These are phyloP conservation scores for Canariomyces notabilis DNA, from an alignment of 2,329 filamentous ascomycete species.

Conservation along the genomic window DNA sequence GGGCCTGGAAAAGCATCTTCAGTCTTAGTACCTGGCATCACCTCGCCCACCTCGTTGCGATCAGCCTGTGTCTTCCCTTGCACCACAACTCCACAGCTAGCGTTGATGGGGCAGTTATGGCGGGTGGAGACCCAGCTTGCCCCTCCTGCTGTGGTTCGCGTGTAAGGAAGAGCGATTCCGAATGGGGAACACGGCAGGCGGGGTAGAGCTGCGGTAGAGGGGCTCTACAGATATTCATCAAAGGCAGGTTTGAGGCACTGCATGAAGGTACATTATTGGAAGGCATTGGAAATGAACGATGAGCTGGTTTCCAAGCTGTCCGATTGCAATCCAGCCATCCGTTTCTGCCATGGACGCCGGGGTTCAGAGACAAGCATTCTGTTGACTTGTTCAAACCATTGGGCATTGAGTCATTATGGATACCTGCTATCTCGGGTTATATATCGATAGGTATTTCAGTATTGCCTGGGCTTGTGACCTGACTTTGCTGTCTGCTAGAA, in stretches of 20 bases:
- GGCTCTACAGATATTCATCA: no score
- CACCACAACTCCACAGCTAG: background rate
- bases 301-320: background rate
- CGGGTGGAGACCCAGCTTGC: background rate
- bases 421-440: constrained; percentile 1
- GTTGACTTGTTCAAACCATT: background rate
- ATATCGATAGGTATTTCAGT: no score
- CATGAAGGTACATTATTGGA: background rate
- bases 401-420: constrained; percentile 14
- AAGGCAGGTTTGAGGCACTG: background rate
- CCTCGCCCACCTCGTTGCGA: no score
- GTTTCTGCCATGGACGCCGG: background rate
- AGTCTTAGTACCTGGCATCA: no score
- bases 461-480: constrained; percentile 12
- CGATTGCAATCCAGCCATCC: constrained; percentile 8
- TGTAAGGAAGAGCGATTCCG: constrained; percentile 4
- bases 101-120: no score
- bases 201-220: constrained; percentile 9
- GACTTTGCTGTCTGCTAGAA: constrained; percentile 9
- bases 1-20: no score
- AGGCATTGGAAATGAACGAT: no score
- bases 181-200: constrained; percentile 17
- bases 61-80: no score
- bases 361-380: background rate
- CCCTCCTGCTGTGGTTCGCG: constrained; percentile 6